phyloP scores from a whole-genome alignment of 1,284 basidiomycete species.

The Cutaneotrichosporon cavernicola region DNA sequence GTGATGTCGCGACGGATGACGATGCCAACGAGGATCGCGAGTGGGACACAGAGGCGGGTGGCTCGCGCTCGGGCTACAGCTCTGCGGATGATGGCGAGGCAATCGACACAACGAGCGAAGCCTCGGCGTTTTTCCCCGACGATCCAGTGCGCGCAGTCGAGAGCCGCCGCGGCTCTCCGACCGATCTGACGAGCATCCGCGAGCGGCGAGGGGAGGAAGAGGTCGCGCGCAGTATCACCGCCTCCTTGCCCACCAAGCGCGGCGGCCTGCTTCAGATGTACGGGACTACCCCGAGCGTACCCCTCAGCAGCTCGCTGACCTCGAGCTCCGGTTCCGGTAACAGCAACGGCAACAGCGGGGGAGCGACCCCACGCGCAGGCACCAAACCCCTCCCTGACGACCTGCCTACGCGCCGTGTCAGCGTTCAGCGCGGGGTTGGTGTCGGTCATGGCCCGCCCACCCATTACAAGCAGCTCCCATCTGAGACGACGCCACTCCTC shows the following conservation, averaged over 20 bases:
- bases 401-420: not conserved
- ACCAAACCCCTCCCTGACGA: conserved; percentile 13
- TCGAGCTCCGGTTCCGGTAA: conserved; percentile 13
- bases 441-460: not conserved
- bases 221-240: conserved; percentile 4
- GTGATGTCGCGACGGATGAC: conserved; percentile 12
- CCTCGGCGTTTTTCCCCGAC: conserved; percentile 23
- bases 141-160: conserved; percentile 18
- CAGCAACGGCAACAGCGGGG: not conserved
- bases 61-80: conserved; percentile 13
- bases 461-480: not conserved
- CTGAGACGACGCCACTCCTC: conserved; percentile 3
- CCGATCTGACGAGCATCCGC: conserved; percentile 18
- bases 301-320: conserved; percentile 11
- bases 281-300: conserved; percentile 19
- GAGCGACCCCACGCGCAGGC: conserved; percentile 17
- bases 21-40: conserved; percentile 19
- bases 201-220: conserved; percentile 12
- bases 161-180: conserved; percentile 9
- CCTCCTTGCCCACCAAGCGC: conserved; percentile 16
- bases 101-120: conserved; percentile 30
- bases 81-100: conserved; percentile 29
- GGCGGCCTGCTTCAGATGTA: conserved; percentile 23
- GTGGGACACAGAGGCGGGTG: conserved; percentile 29
- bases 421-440: conserved; percentile 2